These are phyloP conservation scores for Phytophthora pini DNA, from an alignment of 352 stramenopile species.

Conservation along the genomic window DNA sequence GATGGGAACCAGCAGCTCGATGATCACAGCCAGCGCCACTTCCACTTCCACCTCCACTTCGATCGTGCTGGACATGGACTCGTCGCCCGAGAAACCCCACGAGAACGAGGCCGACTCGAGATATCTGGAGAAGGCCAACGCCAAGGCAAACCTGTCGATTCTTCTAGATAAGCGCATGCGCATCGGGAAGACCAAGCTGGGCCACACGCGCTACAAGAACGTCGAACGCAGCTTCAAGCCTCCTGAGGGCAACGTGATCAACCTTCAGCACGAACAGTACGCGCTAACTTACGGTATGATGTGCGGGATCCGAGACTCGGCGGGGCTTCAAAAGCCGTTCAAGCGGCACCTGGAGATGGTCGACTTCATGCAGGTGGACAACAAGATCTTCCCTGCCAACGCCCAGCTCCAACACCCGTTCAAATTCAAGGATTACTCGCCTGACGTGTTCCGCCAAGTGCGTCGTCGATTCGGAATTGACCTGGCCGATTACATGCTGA, in stretches of 20 bases:
- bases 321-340: slow-evolving; percentile 84
- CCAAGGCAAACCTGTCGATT: slow-evolving; percentile 55
- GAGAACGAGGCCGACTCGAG: slow-evolving; percentile 36
- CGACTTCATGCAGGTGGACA: slow-evolving; percentile 91
- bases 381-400: slow-evolving; percentile 77
- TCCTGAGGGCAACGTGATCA: slow-evolving; percentile 76
- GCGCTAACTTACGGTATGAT: slow-evolving; percentile 99
- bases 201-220: slow-evolving; percentile 57
- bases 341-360: slow-evolving; percentile 89
- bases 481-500: slow-evolving; percentile 90
- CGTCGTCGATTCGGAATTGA: slow-evolving; percentile 80
- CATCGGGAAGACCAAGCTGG: slow-evolving; percentile 60
- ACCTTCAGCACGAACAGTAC: slow-evolving; percentile 96
- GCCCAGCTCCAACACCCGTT: slow-evolving; percentile 82
- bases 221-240: slow-evolving; percentile 69
- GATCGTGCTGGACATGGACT: slow-evolving; percentile 15
- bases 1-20: slow-evolving; percentile 32
- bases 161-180: slow-evolving; percentile 64
- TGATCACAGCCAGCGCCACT: slow-evolving; percentile 25
- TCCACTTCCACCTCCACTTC: slow-evolving; percentile 11
- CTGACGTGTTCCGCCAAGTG: slow-evolving; percentile 86
- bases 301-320: slow-evolving; percentile 96
- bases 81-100: slow-evolving; percentile 6
- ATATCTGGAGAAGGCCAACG: slow-evolving; percentile 50
- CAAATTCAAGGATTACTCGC: slow-evolving; percentile 95